Conservation (phyloP, 177 flowering plant genomes). For the Vitis hybrid region DNA sequence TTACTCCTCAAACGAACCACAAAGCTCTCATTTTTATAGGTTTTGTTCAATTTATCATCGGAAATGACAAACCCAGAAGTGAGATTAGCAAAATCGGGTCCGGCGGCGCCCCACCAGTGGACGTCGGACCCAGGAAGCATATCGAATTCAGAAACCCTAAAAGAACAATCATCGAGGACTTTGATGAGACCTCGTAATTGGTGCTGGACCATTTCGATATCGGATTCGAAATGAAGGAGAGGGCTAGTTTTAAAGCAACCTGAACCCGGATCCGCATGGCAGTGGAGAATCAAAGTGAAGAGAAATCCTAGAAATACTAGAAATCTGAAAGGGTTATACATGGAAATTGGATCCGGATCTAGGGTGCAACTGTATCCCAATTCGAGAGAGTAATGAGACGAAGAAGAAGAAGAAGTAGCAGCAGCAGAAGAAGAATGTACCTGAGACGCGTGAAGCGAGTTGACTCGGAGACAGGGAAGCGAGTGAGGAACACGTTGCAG, state of each 20-base stretch:
- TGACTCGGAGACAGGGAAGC: too few relatives aligned
- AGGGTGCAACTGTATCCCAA: not conserved
- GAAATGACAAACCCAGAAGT: conserved; percentile 70
- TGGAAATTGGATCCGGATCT: conserved; percentile 16
- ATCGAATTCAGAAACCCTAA: conserved; percentile 73
- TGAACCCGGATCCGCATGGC: conserved; percentile 27
- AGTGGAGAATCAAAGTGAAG: conserved; percentile 8
- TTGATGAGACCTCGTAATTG: conserved; percentile 70
- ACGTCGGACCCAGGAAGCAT: conserved; percentile 87
- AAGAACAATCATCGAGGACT: conserved; percentile 74
- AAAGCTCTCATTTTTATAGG: conserved; percentile 65
- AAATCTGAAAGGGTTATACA: conserved; percentile 21
- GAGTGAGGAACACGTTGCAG: too few relatives aligned
- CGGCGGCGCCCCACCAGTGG: conserved; percentile 82
- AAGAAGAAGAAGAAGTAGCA: too few relatives aligned
- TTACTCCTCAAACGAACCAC: conserved; percentile 52
- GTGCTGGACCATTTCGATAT: conserved; percentile 79
- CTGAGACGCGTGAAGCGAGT: too few relatives aligned
- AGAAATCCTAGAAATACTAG: conserved; percentile 27
- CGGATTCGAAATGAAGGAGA: conserved; percentile 46
- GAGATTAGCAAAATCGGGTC: conserved; percentile 57
- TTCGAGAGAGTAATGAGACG: too few relatives aligned
- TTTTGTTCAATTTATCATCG: conserved; percentile 55
- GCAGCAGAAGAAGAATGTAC: too few relatives aligned
- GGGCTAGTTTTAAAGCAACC: conserved; percentile 42